These are phyloP conservation scores for Fistulifera pelliculosa DNA, from an alignment of 108 stramenopile genomes.

Conservation along the genomic window DNA sequence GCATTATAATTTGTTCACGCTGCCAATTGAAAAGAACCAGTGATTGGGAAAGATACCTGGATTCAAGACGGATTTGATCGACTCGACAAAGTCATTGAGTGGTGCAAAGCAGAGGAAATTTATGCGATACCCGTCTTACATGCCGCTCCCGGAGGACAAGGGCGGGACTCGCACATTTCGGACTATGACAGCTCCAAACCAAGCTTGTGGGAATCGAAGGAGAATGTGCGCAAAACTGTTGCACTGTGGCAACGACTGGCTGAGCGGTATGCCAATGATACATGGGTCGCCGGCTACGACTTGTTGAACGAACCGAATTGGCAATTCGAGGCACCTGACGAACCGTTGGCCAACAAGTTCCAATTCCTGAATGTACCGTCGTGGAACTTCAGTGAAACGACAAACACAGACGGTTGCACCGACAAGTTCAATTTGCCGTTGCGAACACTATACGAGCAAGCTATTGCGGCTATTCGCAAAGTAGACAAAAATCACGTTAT, in stretches of 20 bases:
- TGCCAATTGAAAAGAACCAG: constrained; percentile 2
- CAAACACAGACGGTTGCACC: background rate
- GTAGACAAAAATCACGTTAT: background rate
- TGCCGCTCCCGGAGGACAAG: constrained; percentile 3
- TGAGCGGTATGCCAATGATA: background rate
- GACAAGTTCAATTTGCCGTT: background rate
- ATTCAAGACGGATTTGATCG: constrained; percentile 1
- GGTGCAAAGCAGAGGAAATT: constrained; percentile 1
- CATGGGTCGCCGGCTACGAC: constrained; percentile 2
- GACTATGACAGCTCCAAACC: constrained; percentile 3
- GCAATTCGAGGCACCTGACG: background rate
- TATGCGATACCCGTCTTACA: background rate
- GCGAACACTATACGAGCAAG: background rate
- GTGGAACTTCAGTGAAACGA: background rate
- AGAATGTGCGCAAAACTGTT: constrained; percentile 2
- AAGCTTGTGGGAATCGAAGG: background rate
- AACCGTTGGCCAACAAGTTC: background rate
- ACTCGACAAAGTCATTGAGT: background rate
- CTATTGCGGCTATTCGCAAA: background rate
- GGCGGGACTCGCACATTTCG: background rate
- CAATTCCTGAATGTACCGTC: too few relatives aligned
- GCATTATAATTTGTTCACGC: constrained; percentile 3
- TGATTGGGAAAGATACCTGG: background rate
- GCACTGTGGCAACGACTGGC: background rate
- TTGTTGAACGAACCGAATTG: constrained; percentile 2